Base-by-base conservation (phyloP, 2,329 filamentous ascomycete species). In the Ophiostoma perfectum region DNA sequence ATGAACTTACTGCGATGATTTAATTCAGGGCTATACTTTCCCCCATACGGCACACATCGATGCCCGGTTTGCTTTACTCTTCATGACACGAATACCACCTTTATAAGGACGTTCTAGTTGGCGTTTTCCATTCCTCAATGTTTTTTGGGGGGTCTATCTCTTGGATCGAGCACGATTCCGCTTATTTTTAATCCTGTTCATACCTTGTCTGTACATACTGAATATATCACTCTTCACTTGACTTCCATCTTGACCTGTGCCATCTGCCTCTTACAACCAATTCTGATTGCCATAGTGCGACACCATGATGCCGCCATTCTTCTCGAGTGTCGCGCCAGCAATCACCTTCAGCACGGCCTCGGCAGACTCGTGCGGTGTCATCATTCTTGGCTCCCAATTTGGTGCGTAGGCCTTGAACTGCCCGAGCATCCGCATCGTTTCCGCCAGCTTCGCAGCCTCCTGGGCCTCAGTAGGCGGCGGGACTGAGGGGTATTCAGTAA, bases 271-370 rank as follows among this genome's bases (percentile, higher is more conserved):
- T 27, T 55, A 55, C 49, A 55, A 11, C 49, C 49, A 55, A n/a
- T 55, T 9, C n/a, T 55, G 49, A 5, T 55, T 27, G 16, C 14
- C 47, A n/a, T 49, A n/a, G 18, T 49, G 47, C 16, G 78, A 81
- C 9, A 88, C 74, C 8, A 76, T 77, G 69, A 88, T 70, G 74
- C 86, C 84, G 0, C 47, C 47, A 18, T 49, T 49, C 47, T 49
- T 49, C 12, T 49, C 47, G 14, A 49, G 47, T n/a, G 47, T 49
- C 0, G 47, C 47, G 7, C 16, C 16, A 3, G 47, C 47, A 49
- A 49, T 49, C 47, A 49, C 47, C 14, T 16, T 7, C 47, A 49
- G 47, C 12, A 49, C 47, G 6, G 47, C 47, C 47, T 1, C 16
- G 3, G 47, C 47, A 5, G 47, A 18, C 47, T 49, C 47, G 47